Base-by-base conservation (phyloP, 495 filamentous ascomycete genomes). In the Podospora didyma region DNA sequence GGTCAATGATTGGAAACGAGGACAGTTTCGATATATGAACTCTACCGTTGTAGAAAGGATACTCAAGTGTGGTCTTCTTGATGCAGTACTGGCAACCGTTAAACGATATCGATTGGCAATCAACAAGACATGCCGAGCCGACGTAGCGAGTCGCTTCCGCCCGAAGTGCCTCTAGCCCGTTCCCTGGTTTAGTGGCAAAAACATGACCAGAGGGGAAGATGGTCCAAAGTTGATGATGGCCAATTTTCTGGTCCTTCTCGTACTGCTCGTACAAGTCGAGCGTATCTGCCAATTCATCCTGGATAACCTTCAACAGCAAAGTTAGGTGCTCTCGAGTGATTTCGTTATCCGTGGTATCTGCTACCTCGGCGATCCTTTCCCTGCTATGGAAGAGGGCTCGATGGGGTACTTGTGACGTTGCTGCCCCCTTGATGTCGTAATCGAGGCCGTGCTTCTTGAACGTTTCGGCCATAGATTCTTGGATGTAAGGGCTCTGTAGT, bases 221-320 rank as follows among this genome's bases (percentile, higher is more conserved):
- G 12, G 58, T 61, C 58, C 58, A 61, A 23, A 61, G 39, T 17
- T 56, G 53, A 0, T 61, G 23, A 16, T 26, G 53, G 12, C 52
- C 56, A 41, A 61, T 61, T 19, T 47, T 48, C 11, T 53, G 47
- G 14, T 61, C 42, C 23, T 26, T 41, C 3, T 61, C 53, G 26
- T 56, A 53, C 26, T 34, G 23, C 53, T 61, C 58, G 21, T 55
- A 46, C 46, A 46, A 20, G 11, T 55, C 52, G 10, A 60, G 31
- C 9, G 17, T 48, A 31, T 51, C 58, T 21, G 26, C 23, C 23
- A 61, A 56, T 20, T 56, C 42, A 2, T 61, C 49, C 24, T 61
- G 46, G 11, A 56, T 53, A 19, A 61, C 26, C 9, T 24, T 17
- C 21, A 47, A 26, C 2, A 61, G 49, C 20, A 61, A 20, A 20